Percentiles rank a stretch among this genome's conserved stretches.
Conservation (phyloP, 495 filamentous ascomycete species). For the Hypoxylon fuscum region DNA sequence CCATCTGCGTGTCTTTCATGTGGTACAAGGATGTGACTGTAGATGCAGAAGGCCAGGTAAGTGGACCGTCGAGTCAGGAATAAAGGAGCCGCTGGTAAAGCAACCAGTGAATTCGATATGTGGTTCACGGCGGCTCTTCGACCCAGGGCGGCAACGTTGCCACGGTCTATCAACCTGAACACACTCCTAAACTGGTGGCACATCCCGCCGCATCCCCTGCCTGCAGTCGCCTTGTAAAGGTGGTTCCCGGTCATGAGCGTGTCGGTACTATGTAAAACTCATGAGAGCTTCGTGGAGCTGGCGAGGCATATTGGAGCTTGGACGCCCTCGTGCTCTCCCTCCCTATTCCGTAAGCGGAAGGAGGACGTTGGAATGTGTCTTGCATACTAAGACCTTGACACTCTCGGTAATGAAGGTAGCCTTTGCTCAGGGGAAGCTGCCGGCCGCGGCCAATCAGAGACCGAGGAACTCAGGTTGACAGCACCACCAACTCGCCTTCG, state of each 20-base stretch:
- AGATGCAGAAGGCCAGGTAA: slow-evolving; percentile 13
- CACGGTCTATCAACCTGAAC: slow-evolving; percentile 21
- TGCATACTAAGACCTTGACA: slow-evolving; percentile 29
- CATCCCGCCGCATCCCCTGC: slow-evolving; percentile 18
- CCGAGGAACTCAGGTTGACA: slow-evolving; percentile 7
- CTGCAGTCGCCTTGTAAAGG: slow-evolving; percentile 12
- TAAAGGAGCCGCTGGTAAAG: slow-evolving; percentile 13
- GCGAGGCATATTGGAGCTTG: slow-evolving; percentile 16
- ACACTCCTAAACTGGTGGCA: slow-evolving; percentile 10
- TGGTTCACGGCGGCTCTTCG: slow-evolving; percentile 16
- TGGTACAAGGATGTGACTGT: slow-evolving; percentile 32
- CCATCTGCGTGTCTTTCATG: slow-evolving; percentile 31
- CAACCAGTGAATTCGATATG: slow-evolving; percentile 13
- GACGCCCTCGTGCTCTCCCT: slow-evolving; percentile 32
- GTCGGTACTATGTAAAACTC: slow-evolving; percentile 29
- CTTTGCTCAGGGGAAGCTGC: slow-evolving; percentile 43
- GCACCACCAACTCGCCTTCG: slow-evolving; percentile 31
- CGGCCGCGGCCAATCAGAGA: slow-evolving; percentile 34
- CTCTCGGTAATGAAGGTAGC: slow-evolving; percentile 37
- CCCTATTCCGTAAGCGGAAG: slow-evolving; percentile 45
- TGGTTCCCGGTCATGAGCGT: slow-evolving; percentile 21
- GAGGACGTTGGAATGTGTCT: slow-evolving; percentile 43
- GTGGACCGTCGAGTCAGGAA: slow-evolving; percentile 18
- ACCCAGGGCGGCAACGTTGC: slow-evolving; percentile 46
- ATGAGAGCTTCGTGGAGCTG: slow-evolving; percentile 25